A percentile compares a stretch with the other conserved stretches of the same genome.
Conservation (phyloP, 2,329 filamentous ascomycete species). For the Botryotinia globosa region DNA sequence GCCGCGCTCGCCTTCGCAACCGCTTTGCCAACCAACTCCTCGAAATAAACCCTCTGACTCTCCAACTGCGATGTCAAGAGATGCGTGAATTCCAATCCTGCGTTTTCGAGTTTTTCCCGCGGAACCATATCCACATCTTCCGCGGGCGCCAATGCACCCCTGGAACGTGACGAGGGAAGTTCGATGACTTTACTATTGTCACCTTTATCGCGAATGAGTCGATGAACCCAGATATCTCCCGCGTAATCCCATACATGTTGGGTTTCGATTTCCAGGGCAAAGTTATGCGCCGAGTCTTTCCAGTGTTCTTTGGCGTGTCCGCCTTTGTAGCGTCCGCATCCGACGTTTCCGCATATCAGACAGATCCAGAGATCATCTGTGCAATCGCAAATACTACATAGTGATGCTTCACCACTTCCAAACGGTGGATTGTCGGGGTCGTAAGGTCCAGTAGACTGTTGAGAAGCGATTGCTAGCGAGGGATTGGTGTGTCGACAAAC, state of each 20-base stretch:
- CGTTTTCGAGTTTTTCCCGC: slow-evolving; percentile 66
- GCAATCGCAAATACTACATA: slow-evolving; percentile 79
- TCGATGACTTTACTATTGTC: slow-evolving; percentile 84
- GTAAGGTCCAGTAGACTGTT: slow-evolving; percentile 36
- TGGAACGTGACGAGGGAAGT: slow-evolving; percentile 55
- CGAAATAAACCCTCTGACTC: slow-evolving; percentile 88
- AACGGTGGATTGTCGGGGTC: slow-evolving; percentile 57
- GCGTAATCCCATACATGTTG: slow-evolving; percentile 99
- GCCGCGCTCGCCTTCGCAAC: slow-evolving; percentile 85
- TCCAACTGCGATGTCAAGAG: slow-evolving; percentile 90
- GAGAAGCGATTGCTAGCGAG: slow-evolving; percentile 38
- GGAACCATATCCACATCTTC: slow-evolving; percentile 66
- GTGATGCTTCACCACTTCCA: slow-evolving; percentile 59
- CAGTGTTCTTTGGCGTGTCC: slow-evolving; percentile 93
- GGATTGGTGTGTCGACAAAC: slow-evolving; percentile 88
- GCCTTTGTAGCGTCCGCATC: slow-evolving; percentile 90
- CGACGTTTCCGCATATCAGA: slow-evolving; percentile 86
- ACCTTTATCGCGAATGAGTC: slow-evolving; percentile 88
- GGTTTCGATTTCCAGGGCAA: slow-evolving; percentile 86
- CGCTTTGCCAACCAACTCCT: slow-evolving; percentile 84
- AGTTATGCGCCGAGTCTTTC: slow-evolving; percentile 84
- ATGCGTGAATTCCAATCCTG: slow-evolving; percentile 92
- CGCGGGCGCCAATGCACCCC: slow-evolving; percentile 10
- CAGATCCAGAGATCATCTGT: slow-evolving; percentile 90
- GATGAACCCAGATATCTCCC: slow-evolving; percentile 92